Percentiles rank a stretch among this genome's conserved stretches.
Conservation (phyloP, 2,329 filamentous ascomycete genomes). For the Cephalotrichum gorgonifer region DNA sequence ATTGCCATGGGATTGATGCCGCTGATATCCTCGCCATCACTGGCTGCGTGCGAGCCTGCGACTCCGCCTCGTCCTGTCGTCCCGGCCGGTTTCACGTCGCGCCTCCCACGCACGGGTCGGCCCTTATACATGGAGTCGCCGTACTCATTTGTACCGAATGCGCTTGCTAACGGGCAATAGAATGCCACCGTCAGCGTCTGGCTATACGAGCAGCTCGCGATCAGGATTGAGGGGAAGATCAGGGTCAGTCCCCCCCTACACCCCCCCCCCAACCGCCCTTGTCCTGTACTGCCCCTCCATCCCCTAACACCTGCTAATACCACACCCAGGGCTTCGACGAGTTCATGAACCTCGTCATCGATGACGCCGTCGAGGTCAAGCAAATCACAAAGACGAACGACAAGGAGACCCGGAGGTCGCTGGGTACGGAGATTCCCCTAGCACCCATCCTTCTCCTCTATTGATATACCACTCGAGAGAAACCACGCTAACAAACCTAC, state of each 20-base stretch:
- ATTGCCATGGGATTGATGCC: no score
- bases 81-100: no score
- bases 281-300: neutral
- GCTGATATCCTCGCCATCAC: no score
- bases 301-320: constrained; percentile 44
- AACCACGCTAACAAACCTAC: constrained; percentile 14
- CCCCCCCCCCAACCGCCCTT: neutral
- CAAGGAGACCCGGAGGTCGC: constrained; percentile 63
- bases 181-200: constrained; percentile 85
- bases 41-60: no score
- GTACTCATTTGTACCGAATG: no score
- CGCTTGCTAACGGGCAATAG: constrained; percentile 24
- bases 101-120: no score
- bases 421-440: constrained; percentile 48
- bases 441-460: neutral
- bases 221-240: constrained; percentile 94
- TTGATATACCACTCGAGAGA: neutral
- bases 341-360: constrained; percentile 97
- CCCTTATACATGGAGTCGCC: no score
- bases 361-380: constrained; percentile 89
- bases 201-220: constrained; percentile 91
- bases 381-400: constrained; percentile 68
- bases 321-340: constrained; percentile 81
- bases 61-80: no score
- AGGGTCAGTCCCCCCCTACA: constrained; percentile 46